Evolutionary conservation across 2,329 filamentous ascomycete genomes (phyloP), one percentile per base, ranked within the genome.

Genomic region (Plectosphaerella cucumerina): DNA sequence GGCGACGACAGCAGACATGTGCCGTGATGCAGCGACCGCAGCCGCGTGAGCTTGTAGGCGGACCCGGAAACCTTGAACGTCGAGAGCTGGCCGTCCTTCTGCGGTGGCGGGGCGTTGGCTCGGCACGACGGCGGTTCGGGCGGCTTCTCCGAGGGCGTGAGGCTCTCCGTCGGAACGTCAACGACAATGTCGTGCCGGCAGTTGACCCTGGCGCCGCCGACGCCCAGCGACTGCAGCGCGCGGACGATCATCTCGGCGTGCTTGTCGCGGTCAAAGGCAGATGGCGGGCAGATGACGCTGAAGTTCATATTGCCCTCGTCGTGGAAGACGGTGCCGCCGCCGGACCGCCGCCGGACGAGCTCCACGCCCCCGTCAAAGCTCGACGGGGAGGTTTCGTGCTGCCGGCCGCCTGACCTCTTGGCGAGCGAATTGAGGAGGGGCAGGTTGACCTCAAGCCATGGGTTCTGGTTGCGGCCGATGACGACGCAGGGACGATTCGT

Each of bases 391-490:
- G 56, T 57, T 22, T 53, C 49, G 11, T 41, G 6, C 17, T 23
- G 6, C 12, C 23, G 20, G 43, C 9, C 20, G 15, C 4, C 18
- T 4, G 21, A 4, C 23, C 12, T n/a, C 17, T 18, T 18, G 21
- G 37, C n/a, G 8, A 52, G 54, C 2, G 51, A 50, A 23, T 51
- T 48, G 6, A 96, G 72, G 1, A 82, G 74, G 37, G 71, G 71
- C 9, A 97, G 77, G 65, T 96, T 89, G 55, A 90, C 85, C 72
- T 99, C 94, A 9, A 90, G 78, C 94, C 93, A 99, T 49, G 94
- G 94, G 67, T 99, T 99, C 73, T 99, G 94, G 67, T 99, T 99
- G 53, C 94, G 85, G 42, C 94, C 94, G 59, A 99, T 86, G 64
- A 99, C 86, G 53, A 99, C 80, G 65, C 89, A 91, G 1, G 93